Evolutionary conservation across 106 monocot genomes (phyloP), one percentile per base, ranked within the genome.

Genomic region (Dioscorea dumetorum): DNA sequence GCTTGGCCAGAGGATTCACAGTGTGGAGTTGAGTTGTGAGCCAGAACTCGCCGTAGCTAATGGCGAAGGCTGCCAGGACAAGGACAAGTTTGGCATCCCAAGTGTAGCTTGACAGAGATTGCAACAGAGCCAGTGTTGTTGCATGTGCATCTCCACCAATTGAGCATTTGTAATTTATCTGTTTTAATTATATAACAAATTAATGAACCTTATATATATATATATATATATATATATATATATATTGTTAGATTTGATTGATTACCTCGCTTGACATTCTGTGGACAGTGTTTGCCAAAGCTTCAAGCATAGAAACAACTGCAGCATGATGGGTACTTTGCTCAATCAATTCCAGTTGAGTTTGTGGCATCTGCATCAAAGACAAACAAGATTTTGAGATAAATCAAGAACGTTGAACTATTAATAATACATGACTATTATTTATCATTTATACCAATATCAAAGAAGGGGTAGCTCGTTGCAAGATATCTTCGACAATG

Each of bases 11-110:
- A 3, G 91, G 87, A 67, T 87, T 84, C 16, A 83, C 74, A 4
- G 76, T 65, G 57, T 91, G 79, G n/a, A 87, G 84, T 77, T 87
- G 91, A 17, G 58, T 72, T 0, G 74, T 87, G 2, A 91, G 79
- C 73, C 81, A 86, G 70, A 91, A 91, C 66, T 87, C 79, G 2
- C 91, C 87, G 59, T 91, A 84, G 62, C 51, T 74, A 19, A 79
- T 65, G 1, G 87, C 87, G 48, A 91, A 79, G 2, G 84, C 91
- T 12, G 91, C 87, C 70, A 91, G 61, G 34, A 68, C 87, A 11
- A 91, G 68, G 28, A 82, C 87, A 18, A 63, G 84, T 54, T 91
- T 91, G 24, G 84, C 78, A 18, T 91, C 91, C 91, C 87, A 91
- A 7, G 76, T 63, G 69, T 81, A 84, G 65, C 16, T 74, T 21